Evolutionary conservation across 805 yeast genomes (phyloP).

Genomic region (Wickerhamiella sorbophila): DNA sequence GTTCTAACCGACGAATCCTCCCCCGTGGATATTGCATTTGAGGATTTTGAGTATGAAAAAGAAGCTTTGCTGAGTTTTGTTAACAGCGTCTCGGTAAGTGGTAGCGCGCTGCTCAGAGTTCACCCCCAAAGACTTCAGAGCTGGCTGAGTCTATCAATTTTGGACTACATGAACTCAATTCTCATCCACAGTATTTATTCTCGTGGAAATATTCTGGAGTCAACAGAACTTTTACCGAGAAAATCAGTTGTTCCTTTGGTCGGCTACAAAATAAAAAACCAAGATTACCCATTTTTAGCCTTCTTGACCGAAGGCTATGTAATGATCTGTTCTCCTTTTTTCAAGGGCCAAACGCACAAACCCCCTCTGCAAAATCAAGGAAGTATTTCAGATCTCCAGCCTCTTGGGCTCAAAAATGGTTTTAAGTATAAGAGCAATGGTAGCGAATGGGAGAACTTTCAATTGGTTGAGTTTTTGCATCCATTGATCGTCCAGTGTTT

Average conservation of each 20-base stretch:
- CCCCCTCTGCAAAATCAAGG: neutral
- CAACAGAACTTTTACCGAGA: neutral
- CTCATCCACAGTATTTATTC: constrained; percentile 1
- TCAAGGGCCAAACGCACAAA: neutral
- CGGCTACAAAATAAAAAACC: constrained; percentile 3
- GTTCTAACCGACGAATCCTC: constrained; percentile 3
- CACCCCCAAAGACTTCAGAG: constrained; percentile 3
- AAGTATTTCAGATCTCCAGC: neutral
- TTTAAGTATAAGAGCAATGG: neutral
- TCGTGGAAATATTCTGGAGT: neutral
- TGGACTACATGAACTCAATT: neutral
- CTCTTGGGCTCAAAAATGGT: neutral
- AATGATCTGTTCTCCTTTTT: neutral
- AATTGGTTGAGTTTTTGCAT: neutral
- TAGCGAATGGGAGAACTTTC: neutral
- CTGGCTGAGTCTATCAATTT: constrained; percentile 4
- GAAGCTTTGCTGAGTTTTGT: constrained; percentile 4
- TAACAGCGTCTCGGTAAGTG: neutral
- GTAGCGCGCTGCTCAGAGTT: neutral
- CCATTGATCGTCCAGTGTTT: neutral
- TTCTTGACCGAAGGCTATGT: neutral
- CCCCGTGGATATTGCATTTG: neutral
- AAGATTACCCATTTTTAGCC: neutral
- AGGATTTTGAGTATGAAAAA: constrained; percentile 5
- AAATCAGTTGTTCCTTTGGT: neutral